A percentile compares a stretch with the other conserved stretches of the same genome.
Conservation (phyloP, 108 stramenopile species). For the Pelagomonas calceolata region DNA sequence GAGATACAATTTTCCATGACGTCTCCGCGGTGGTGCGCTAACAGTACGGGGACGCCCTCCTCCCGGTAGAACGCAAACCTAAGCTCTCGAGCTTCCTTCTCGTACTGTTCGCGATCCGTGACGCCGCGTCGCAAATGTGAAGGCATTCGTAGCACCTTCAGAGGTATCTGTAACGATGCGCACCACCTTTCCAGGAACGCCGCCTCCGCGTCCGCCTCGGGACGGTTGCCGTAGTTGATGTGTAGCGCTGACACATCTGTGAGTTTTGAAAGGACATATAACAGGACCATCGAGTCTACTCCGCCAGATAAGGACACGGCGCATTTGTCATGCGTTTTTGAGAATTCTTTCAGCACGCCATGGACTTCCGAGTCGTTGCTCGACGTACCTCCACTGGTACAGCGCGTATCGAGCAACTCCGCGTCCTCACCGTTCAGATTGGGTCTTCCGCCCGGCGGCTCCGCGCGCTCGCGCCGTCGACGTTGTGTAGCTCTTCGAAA, state of each 20-base stretch:
- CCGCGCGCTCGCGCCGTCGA: too few species aligned
- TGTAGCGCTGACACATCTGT: constrained; percentile 55
- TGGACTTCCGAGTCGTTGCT: too few species aligned
- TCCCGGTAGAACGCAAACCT: constrained; percentile 67
- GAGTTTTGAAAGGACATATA: constrained; percentile 58
- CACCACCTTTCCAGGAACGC: constrained; percentile 69
- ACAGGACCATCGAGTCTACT: constrained; percentile 97
- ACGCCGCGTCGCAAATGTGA: not conserved
- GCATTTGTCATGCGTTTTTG: constrained; percentile 10
- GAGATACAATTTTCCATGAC: constrained; percentile 89
- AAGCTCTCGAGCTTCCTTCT: constrained; percentile 64
- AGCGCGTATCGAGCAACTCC: too few species aligned
- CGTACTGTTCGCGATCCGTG: constrained; percentile 85
- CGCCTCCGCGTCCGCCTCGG: constrained; percentile 77
- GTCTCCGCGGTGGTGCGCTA: constrained; percentile 95
- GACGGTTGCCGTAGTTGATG: constrained; percentile 93
- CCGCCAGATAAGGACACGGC: constrained; percentile 87
- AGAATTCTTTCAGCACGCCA: too few species aligned
- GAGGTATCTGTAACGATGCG: constrained; percentile 30
- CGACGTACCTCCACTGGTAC: too few species aligned
- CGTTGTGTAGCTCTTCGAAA: too few species aligned
- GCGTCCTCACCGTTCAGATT: too few species aligned
- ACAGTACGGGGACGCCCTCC: constrained; percentile 59
- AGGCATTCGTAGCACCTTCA: too few species aligned
- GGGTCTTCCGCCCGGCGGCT: too few species aligned